phyloP scores from a whole-genome alignment of 83 land plant species.

The Thuja plicata region DNA sequence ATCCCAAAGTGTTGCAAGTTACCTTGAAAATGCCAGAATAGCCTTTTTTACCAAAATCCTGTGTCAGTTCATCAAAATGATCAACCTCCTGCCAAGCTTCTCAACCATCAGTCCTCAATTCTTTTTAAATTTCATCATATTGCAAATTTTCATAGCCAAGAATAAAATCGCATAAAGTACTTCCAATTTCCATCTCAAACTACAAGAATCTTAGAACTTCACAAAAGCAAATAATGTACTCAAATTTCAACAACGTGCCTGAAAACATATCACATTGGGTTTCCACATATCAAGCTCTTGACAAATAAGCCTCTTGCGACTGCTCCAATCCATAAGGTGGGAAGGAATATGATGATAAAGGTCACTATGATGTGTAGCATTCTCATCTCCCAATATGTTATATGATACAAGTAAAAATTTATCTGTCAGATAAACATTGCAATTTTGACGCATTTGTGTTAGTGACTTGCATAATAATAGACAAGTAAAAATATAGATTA shows the following conservation, averaged over 20 bases:
- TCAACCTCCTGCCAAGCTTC: conserved; percentile 52
- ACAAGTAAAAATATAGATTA: background rate
- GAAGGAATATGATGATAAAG: conserved; percentile 30
- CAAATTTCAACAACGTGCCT: conserved; percentile 31
- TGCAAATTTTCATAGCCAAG: background rate
- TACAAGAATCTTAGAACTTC: background rate
- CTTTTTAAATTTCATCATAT: background rate
- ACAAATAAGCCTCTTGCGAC: conserved; percentile 30
- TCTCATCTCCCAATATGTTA: conserved; percentile 55
- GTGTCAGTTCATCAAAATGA: conserved; percentile 36
- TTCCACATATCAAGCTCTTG: conserved; percentile 39
- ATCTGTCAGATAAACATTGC: conserved; percentile 31
- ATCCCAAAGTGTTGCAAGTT: background rate
- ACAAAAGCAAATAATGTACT: background rate
- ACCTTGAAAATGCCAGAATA: conserved; percentile 54
- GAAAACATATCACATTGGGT: conserved; percentile 48
- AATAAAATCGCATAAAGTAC: background rate
- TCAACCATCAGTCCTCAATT: background rate
- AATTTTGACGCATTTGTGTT: background rate
- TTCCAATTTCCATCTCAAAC: background rate
- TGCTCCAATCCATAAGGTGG: conserved; percentile 29
- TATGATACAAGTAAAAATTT: conserved; percentile 43
- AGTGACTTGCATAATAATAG: background rate
- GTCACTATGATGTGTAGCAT: conserved; percentile 44
- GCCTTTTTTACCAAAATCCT: conserved; percentile 37